phyloP scores from a whole-genome alignment of 2,329 filamentous ascomycete genomes.

The Ascochyta clinopodiicola region DNA sequence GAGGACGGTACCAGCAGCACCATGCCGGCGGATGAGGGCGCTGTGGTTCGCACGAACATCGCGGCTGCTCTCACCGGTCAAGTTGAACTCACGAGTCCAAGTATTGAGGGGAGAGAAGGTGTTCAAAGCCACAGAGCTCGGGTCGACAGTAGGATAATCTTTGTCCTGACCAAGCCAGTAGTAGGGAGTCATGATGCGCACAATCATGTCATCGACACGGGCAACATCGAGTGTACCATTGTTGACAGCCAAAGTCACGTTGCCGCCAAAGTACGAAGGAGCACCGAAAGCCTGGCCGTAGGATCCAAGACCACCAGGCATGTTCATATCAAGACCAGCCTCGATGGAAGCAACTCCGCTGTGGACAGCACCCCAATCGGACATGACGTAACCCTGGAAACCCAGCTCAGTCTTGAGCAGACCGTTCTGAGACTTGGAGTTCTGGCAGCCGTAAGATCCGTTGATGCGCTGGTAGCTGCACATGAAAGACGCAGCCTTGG shows the following conservation, averaged over 20 bases:
- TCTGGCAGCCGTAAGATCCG: slow-evolving; percentile 46
- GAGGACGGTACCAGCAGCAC: slow-evolving; percentile 50
- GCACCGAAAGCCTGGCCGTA: slow-evolving; percentile 40
- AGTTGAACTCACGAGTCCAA: slow-evolving; percentile 43
- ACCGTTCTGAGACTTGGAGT: slow-evolving; percentile 55
- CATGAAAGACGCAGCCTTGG: slow-evolving; percentile 67
- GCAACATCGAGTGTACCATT: slow-evolving; percentile 51
- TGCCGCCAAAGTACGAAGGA: slow-evolving; percentile 54
- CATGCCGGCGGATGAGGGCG: slow-evolving; percentile 50
- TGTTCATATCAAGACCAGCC: slow-evolving; percentile 58
- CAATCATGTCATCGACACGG: slow-evolving; percentile 56
- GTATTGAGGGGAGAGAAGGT: slow-evolving; percentile 51
- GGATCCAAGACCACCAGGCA: slow-evolving; percentile 43
- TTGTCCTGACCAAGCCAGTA: slow-evolving; percentile 53
- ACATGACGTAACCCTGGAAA: slow-evolving; percentile 55
- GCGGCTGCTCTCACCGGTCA: slow-evolving; percentile 42
- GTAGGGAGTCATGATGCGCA: slow-evolving; percentile 55
- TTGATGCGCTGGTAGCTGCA: slow-evolving; percentile 57
- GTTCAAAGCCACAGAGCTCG: slow-evolving; percentile 38
- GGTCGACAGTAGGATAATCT: slow-evolving; percentile 49
- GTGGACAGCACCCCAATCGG: slow-evolving; percentile 55
- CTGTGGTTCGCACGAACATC: slow-evolving; percentile 52
- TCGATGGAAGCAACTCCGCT: slow-evolving; percentile 53
- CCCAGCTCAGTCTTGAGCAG: slow-evolving; percentile 60
- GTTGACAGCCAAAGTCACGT: slow-evolving; percentile 47